phyloP scores from a whole-genome alignment of 2,329 filamentous ascomycete species.

The Beauveria varroae region DNA sequence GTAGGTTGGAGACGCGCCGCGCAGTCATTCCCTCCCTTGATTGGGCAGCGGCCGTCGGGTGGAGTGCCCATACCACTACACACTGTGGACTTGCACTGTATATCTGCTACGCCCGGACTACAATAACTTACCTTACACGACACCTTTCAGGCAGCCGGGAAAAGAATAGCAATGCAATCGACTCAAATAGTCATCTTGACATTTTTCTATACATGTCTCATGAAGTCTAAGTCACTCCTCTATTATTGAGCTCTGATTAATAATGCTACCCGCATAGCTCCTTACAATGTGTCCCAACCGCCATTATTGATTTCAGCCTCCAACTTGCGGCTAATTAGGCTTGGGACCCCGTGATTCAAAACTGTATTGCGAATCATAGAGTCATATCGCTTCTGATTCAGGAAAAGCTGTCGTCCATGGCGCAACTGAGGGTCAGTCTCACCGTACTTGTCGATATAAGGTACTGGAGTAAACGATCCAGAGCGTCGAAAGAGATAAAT shows the following conservation, averaged over 20 bases:
- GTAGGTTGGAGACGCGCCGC: slow-evolving; percentile 20
- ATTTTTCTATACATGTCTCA: not conserved
- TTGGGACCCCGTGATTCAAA: slow-evolving; percentile 80
- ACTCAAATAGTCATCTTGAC: not conserved
- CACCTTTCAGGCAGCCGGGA: too few relatives aligned
- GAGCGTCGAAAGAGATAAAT: slow-evolving; percentile 76
- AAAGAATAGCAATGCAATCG: not conserved
- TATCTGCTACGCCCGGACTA: not conserved
- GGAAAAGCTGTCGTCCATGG: slow-evolving; percentile 78
- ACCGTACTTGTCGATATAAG: slow-evolving; percentile 92
- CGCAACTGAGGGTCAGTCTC: slow-evolving; percentile 89
- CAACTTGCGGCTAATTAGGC: slow-evolving; percentile 79
- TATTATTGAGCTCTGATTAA: not conserved
- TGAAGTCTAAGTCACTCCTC: not conserved
- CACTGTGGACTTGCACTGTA: slow-evolving; percentile 16
- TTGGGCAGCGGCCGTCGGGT: slow-evolving; percentile 16
- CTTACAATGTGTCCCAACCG: slow-evolving; percentile 73
- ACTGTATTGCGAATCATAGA: slow-evolving; percentile 77
- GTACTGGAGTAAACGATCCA: slow-evolving; percentile 79
- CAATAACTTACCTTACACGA: too few relatives aligned
- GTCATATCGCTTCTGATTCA: slow-evolving; percentile 93
- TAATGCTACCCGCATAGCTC: not conserved
- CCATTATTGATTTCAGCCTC: slow-evolving; percentile 96
- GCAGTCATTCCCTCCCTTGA: slow-evolving; percentile 16
- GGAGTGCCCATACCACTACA: slow-evolving; percentile 1